These are phyloP conservation scores for Vitis rotundifolia DNA, from an alignment of 164 flowering plant species.

Conservation along the genomic window DNA sequence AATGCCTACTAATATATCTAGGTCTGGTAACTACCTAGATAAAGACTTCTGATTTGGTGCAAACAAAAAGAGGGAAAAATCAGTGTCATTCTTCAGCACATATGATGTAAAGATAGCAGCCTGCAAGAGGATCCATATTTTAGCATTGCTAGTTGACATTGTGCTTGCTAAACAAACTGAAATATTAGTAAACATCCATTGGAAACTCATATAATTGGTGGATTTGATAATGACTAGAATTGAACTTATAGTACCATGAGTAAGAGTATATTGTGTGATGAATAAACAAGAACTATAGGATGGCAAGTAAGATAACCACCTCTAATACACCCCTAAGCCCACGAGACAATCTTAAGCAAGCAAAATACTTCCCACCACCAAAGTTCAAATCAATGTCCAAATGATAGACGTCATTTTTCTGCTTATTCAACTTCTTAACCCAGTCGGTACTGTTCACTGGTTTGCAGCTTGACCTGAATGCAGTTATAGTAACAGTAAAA, in stretches of 20 bases:
- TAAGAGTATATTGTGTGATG: too few relatives aligned
- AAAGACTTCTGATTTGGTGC: slow-evolving; percentile 51
- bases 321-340: slow-evolving; percentile 75
- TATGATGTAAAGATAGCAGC: slow-evolving; percentile 71
- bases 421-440: slow-evolving; percentile 75
- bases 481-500: slow-evolving; percentile 65
- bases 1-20: neutral
- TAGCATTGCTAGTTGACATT: neutral
- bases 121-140: slow-evolving; percentile 40
- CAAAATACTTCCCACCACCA: slow-evolving; percentile 73
- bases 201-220: neutral
- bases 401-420: slow-evolving; percentile 41
- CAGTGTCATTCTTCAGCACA: slow-evolving; percentile 68
- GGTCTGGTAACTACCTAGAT: slow-evolving; percentile 45
- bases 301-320: slow-evolving; percentile 43
- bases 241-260: too few relatives aligned
- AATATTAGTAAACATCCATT: neutral
- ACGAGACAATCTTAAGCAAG: slow-evolving; percentile 73
- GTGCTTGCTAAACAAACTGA: neutral
- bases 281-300: neutral
- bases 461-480: slow-evolving; percentile 59
- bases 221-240: neutral
- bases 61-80: slow-evolving; percentile 50
- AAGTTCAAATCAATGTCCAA: slow-evolving; percentile 83
- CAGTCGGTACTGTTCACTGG: slow-evolving; percentile 83